A percentile compares a stretch with the other conserved stretches of the same genome.
Evolutionary conservation across 2,329 filamentous ascomycete genomes (phyloP).

Genomic region (Epichloe gansuensis): DNA sequence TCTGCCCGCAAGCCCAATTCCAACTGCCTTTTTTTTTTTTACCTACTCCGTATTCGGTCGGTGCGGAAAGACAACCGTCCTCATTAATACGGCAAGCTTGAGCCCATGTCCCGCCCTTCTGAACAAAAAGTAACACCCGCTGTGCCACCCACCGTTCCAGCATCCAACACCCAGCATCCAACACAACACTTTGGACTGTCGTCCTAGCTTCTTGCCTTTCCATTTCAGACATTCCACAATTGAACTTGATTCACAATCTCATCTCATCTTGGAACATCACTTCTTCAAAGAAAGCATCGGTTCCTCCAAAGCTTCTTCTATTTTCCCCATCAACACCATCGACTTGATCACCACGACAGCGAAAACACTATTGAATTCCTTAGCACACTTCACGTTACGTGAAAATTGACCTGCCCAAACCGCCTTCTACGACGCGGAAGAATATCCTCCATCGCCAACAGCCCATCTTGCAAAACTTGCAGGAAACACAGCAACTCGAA

Average conservation of each 20-base stretch:
- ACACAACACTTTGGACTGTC: not conserved
- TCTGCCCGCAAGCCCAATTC: too few relatives aligned
- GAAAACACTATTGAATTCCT: not conserved
- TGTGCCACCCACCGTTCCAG: not conserved
- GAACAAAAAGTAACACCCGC: not conserved
- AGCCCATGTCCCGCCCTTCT: too few relatives aligned
- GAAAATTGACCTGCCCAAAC: too few relatives aligned
- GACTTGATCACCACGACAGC: not conserved
- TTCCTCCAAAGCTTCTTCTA: not conserved
- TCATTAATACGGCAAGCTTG: too few relatives aligned
- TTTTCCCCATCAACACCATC: not conserved
- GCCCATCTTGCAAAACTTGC: not conserved
- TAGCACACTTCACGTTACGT: not conserved
- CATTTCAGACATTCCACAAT: not conserved
- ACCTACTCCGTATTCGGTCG: too few relatives aligned
- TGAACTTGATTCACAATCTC: not conserved
- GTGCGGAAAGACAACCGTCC: too few relatives aligned
- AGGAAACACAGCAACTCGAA: not conserved
- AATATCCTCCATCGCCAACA: not conserved
- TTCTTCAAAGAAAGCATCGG: not conserved
- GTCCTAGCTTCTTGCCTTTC: not conserved
- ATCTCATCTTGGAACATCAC: not conserved
- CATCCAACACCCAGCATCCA: not conserved
- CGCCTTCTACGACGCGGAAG: not conserved
- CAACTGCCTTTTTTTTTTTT: too few relatives aligned